A percentile compares a stretch with the other conserved stretches of the same genome.
Evolutionary conservation across 495 filamentous ascomycete genomes (phyloP).

Genomic region (Penicillium simplicissimum): DNA sequence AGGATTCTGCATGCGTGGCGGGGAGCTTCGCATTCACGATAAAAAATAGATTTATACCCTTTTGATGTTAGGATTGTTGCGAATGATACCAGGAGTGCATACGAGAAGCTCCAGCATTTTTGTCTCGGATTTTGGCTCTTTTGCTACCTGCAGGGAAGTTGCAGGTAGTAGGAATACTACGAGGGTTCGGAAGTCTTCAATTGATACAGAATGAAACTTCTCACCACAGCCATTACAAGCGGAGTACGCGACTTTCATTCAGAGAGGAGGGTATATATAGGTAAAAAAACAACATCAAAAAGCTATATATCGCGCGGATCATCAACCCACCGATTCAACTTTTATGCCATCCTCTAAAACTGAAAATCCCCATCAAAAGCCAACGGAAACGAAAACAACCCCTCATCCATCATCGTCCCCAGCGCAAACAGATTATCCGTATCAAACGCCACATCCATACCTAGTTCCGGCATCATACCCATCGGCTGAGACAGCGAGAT

Average conservation of each 20-base stretch:
- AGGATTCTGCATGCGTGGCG: conserved; percentile 26
- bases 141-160: no score
- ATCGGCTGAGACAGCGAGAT: conserved; percentile 18
- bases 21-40: background rate
- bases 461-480: conserved; percentile 33
- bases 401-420: conserved; percentile 41
- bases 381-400: conserved; percentile 38
- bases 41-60: conserved; percentile 20
- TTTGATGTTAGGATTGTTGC: background rate
- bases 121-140: no score
- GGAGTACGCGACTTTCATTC: no score
- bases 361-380: conserved; percentile 29
- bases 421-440: conserved; percentile 36
- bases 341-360: conserved; percentile 5
- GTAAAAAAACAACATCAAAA: background rate
- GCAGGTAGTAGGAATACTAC: no score
- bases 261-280: background rate
- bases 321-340: background rate
- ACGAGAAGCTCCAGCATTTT: background rate
- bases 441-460: conserved; percentile 29
- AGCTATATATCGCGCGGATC: background rate
- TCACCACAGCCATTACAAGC: no score
- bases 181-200: no score
- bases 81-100: background rate
- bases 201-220: no score